Base-by-base conservation (phyloP, 1,284 basidiomycete species). In the Albatrellus sp. region DNA sequence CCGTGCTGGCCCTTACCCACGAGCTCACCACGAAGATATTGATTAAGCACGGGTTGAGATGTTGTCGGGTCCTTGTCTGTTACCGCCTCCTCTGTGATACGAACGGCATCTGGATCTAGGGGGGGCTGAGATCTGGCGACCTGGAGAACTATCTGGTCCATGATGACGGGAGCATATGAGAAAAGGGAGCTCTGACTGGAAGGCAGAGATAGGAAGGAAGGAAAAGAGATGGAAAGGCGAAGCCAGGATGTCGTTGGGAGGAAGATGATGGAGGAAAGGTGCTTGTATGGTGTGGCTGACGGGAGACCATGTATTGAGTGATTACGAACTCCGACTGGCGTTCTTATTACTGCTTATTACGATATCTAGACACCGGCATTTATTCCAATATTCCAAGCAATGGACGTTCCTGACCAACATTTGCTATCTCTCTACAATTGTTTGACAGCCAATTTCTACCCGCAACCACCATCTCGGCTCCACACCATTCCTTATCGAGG, bases 1-100 rank as follows among this genome's bases (percentile, higher is more conserved):
- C 88, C 88, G 58, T 91, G 88, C 56, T 88, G 85, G 4, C 88
- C 88, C 46, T 72, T 74, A 10, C 88, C 88, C 17, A 91, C 77
- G 55, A 72, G 73, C 44, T 72, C 65, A 46, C 70, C 68, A 48
- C 88, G 77, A 52, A 77, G 64, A 60, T 90, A 90, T 58, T 89
- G 82, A 63, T 91, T 91, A 55, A 90, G 29, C 16, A 53, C 48
- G 48, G 44, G 37, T 78, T 43, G 68, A 51, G 63, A 44, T 54
- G 51, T 64, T 57, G 53, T 43, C 35, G 37, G 47, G 44, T 47
- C 48, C 62, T 43, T 55, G 55, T 60, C 60, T 47, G 66, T 58
- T 43, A 64, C 56, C 17, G 75, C 60, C 42, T 69, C 67, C 47
- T 69, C 65, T 4, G 84, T 88, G 56, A 83, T 80, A 51, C 77